phyloP scores from a whole-genome alignment of 306 rosid genomes.

The Leucaena leucocephala region DNA sequence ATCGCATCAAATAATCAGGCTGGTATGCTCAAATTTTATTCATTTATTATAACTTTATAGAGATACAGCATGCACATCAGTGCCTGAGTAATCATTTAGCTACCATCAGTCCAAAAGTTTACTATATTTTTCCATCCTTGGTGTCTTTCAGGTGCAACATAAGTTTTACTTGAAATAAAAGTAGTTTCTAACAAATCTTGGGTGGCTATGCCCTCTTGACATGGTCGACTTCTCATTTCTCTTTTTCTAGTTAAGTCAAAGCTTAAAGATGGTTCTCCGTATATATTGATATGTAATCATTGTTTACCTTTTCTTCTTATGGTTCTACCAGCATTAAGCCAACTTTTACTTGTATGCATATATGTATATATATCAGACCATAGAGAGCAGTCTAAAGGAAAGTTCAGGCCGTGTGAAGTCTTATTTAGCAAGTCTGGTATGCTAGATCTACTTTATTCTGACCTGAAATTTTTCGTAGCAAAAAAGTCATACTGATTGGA shows the following conservation, averaged over 20 bases:
- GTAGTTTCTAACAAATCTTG: background rate
- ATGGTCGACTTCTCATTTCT: background rate
- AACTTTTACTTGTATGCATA: background rate
- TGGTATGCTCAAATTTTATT: slow-evolving; percentile 44
- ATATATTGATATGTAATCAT: background rate
- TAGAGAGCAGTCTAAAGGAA: slow-evolving; percentile 63
- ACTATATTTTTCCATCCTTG: background rate
- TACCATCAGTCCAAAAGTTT: background rate
- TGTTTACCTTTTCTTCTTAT: background rate
- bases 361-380: slow-evolving; percentile 42
- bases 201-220: background rate
- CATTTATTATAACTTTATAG: background rate
- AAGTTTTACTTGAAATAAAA: slow-evolving; percentile 3
- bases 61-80: background rate
- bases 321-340: background rate
- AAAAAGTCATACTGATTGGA: slow-evolving; percentile 31
- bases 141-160: background rate
- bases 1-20: slow-evolving; percentile 71
- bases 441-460: slow-evolving; percentile 10
- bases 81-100: background rate
- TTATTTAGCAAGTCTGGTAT: slow-evolving; percentile 60
- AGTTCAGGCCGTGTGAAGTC: slow-evolving; percentile 63
- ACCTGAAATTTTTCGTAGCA: background rate
- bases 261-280: background rate
- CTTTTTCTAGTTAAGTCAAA: background rate